Evolutionary conservation across 2,329 filamentous ascomycete genomes (phyloP).

Genomic region (Fusarium heterosporum): DNA sequence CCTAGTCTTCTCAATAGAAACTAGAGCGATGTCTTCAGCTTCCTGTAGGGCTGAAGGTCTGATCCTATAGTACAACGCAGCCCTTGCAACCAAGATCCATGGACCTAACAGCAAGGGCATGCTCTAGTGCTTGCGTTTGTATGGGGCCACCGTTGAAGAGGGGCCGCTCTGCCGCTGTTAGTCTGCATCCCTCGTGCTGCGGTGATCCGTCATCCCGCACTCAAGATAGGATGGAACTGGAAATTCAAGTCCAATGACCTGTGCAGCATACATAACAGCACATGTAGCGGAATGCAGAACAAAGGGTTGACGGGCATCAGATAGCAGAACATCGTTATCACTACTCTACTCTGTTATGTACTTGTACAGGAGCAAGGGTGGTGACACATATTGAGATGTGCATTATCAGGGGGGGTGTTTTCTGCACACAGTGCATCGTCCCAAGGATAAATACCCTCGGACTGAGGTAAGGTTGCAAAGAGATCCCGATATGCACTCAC

Average conservation of each 20-base stretch:
- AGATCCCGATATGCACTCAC: conserved; percentile 12
- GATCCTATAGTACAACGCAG: conserved; percentile 26
- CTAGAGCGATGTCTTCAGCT: conserved; percentile 14
- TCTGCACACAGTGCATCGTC: background rate
- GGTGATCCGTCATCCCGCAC: conserved; percentile 13
- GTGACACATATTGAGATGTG: background rate
- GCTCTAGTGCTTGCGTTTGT: conserved; percentile 12
- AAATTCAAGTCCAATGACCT: conserved; percentile 2
- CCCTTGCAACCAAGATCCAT: conserved; percentile 38
- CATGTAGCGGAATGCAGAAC: conserved; percentile 1
- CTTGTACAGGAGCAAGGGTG: background rate
- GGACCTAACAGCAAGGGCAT: conserved; percentile 17
- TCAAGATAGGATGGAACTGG: background rate
- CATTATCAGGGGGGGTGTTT: background rate
- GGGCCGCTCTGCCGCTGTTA: conserved; percentile 37
- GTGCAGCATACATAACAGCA: background rate
- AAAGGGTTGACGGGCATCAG: conserved; percentile 3
- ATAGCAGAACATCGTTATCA: conserved; percentile 6
- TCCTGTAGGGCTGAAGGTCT: conserved; percentile 35
- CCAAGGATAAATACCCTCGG: background rate
- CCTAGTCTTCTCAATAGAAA: background rate
- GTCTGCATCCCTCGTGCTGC: conserved; percentile 24
- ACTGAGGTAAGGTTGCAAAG: background rate
- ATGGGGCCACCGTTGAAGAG: conserved; percentile 12
- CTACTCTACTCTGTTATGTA: no score